Conservation (phyloP, 768 basidiomycete genomes). For the Russula abietina region DNA sequence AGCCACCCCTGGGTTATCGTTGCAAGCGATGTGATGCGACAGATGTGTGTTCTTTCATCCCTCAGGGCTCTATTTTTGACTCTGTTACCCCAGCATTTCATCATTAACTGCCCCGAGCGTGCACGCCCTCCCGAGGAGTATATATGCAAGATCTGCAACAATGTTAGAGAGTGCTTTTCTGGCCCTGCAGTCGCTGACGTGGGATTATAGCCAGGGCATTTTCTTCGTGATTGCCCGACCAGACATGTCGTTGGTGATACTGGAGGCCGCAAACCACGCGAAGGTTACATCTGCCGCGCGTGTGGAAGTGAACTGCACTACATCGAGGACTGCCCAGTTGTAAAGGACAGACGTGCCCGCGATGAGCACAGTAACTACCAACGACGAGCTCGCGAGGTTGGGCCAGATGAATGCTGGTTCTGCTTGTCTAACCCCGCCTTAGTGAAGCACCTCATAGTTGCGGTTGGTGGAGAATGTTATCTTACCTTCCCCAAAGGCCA, state of each 20-base stretch:
- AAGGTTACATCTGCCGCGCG: constrained; percentile 86
- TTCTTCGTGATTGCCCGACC: constrained; percentile 84
- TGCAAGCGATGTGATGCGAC: constrained; percentile 71
- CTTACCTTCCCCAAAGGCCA: constrained; percentile 95
- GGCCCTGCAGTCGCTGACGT: constrained; percentile 6
- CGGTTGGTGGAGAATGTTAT: constrained; percentile 91
- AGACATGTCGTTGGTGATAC: constrained; percentile 74
- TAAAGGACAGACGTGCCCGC: constrained; percentile 44
- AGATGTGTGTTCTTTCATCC: constrained; percentile 43
- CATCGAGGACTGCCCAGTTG: constrained; percentile 78
- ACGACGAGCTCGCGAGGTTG: constrained; percentile 67
- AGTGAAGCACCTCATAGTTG: constrained; percentile 91
- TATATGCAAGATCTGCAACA: constrained; percentile 78
- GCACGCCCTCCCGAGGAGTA: constrained; percentile 78
- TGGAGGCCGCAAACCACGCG: constrained; percentile 72
- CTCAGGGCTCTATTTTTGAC: background rate
- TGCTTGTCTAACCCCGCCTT: constrained; percentile 92
- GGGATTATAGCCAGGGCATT: constrained; percentile 64
- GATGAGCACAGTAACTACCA: constrained; percentile 34
- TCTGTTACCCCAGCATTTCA: constrained; percentile 52
- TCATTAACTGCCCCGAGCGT: constrained; percentile 69
- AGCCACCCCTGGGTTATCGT: constrained; percentile 66
- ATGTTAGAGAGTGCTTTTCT: constrained; percentile 37
- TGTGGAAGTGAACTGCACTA: constrained; percentile 85
- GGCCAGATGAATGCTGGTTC: constrained; percentile 95